These are phyloP conservation scores for Aureobasidium vineae DNA, from an alignment of 2,329 filamentous ascomycete genomes.

Conservation along the genomic window DNA sequence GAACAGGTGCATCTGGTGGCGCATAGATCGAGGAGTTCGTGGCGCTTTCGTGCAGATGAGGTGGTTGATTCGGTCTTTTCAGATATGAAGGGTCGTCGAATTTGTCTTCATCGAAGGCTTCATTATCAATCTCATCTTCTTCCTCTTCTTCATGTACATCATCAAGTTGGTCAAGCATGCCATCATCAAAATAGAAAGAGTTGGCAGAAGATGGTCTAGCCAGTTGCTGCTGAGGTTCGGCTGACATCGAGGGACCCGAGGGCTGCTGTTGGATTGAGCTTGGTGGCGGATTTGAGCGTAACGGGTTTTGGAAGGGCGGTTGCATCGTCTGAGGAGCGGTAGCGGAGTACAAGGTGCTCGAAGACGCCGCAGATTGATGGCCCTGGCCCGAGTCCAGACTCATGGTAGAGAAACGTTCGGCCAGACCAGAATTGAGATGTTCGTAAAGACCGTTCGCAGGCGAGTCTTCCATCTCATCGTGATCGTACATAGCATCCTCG, in stretches of 20 bases:
- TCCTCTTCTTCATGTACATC: conserved; percentile 8
- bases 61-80: conserved; percentile 9
- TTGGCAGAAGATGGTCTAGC: conserved; percentile 31
- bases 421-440: background rate
- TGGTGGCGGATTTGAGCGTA: conserved; percentile 10
- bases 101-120: conserved; percentile 39
- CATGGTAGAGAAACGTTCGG: conserved; percentile 6
- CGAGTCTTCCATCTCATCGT: conserved; percentile 46
- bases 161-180: conserved; percentile 28
- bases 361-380: background rate
- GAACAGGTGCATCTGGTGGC: background rate
- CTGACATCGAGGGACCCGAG: background rate
- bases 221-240: background rate
- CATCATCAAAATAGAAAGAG: conserved; percentile 39
- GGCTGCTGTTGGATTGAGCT: background rate
- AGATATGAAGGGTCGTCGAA: conserved; percentile 32
- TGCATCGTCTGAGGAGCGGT: background rate
- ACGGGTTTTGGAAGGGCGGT: background rate
- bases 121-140: conserved; percentile 19
- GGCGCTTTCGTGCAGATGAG: background rate
- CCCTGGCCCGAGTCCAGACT: background rate
- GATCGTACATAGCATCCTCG: conserved; percentile 46
- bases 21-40: background rate
- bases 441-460: conserved; percentile 2
- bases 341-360: conserved; percentile 9